Conservation (phyloP, 2,329 filamentous ascomycete genomes). For the Cercospora brassicicola region DNA sequence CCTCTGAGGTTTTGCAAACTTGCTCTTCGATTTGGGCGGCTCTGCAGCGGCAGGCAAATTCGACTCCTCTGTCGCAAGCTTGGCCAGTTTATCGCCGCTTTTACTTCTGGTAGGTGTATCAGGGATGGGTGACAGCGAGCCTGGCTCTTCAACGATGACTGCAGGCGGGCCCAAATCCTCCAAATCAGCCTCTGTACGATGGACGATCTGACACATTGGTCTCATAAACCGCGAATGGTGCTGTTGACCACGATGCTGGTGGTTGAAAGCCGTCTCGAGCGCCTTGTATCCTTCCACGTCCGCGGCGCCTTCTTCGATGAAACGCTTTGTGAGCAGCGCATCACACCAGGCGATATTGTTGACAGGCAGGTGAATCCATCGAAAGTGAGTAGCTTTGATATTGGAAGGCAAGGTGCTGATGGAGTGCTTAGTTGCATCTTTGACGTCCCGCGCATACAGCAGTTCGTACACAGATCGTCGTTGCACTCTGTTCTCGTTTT, state of each 20-base stretch:
- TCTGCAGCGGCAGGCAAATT: slow-evolving; percentile 10
- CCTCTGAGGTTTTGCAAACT: slow-evolving; percentile 6
- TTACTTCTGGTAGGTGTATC: slow-evolving; percentile 13
- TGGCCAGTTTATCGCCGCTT: slow-evolving; percentile 6
- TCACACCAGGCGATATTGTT: slow-evolving; percentile 63
- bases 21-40: slow-evolving; percentile 1
- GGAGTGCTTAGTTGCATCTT: slow-evolving; percentile 21
- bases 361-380: slow-evolving; percentile 50
- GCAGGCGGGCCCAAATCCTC: slow-evolving; percentile 17
- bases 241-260: slow-evolving; percentile 60
- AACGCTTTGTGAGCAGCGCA: slow-evolving; percentile 62
- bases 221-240: slow-evolving; percentile 65
- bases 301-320: slow-evolving; percentile 62
- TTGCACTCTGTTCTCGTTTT: slow-evolving; percentile 31
- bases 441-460: slow-evolving; percentile 25
- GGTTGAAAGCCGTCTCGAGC: slow-evolving; percentile 60
- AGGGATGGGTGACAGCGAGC: slow-evolving; percentile 9
- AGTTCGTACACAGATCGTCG: slow-evolving; percentile 28
- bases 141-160: slow-evolving; percentile 22
- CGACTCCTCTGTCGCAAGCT: not conserved
- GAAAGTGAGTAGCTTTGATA: slow-evolving; percentile 44
- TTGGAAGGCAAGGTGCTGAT: slow-evolving; percentile 42
- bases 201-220: slow-evolving; percentile 48
- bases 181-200: slow-evolving; percentile 21
- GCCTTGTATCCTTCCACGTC: slow-evolving; percentile 65